A percentile compares a stretch with the other conserved stretches of the same genome.
These are phyloP conservation scores for Pestalotiopsis sp. DNA, from an alignment of 2,329 filamentous ascomycete genomes.

Conservation along the genomic window DNA sequence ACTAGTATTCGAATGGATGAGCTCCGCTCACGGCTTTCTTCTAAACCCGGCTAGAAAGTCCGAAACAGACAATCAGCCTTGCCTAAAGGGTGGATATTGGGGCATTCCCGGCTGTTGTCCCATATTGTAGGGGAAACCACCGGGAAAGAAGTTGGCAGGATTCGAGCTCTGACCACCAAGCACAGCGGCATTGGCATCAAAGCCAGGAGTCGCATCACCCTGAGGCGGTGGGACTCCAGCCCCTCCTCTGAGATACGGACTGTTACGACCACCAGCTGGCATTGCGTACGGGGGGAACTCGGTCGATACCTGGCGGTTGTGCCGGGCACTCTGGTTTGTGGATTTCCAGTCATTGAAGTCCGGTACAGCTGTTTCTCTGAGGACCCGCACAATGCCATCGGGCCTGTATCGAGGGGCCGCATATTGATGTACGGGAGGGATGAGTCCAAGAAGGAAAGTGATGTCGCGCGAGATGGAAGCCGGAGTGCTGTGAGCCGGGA, in stretches of 20 bases:
- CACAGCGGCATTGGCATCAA: neutral
- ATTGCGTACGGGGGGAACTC: conserved; percentile 23
- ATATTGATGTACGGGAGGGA: conserved; percentile 75
- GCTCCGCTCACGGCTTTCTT: neutral
- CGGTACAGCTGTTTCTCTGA: conserved; percentile 70
- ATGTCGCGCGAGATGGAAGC: conserved; percentile 74
- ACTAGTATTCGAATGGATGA: neutral
- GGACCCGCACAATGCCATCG: conserved; percentile 70
- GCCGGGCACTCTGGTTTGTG: conserved; percentile 31
- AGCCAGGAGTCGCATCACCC: neutral
- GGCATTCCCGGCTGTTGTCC: conserved; percentile 1
- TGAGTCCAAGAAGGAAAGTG: conserved; percentile 68
- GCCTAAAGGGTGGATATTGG: conserved; percentile 2
- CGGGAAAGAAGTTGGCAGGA: neutral
- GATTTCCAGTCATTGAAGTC: conserved; percentile 55
- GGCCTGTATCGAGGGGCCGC: conserved; percentile 71
- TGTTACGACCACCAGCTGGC: conserved; percentile 41
- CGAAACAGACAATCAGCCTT: neutral
- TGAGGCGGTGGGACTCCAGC: neutral
- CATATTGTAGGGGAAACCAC: conserved; percentile 4
- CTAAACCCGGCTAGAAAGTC: neutral
- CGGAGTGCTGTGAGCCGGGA: conserved; percentile 40
- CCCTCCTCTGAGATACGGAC: conserved; percentile 46
- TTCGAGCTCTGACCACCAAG: neutral
- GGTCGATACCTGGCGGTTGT: conserved; percentile 32